Percentiles rank a stretch among this genome's conserved stretches.
Evolutionary conservation across 352 stramenopile genomes (phyloP).

Genomic region (Phytophthora foliorum): DNA sequence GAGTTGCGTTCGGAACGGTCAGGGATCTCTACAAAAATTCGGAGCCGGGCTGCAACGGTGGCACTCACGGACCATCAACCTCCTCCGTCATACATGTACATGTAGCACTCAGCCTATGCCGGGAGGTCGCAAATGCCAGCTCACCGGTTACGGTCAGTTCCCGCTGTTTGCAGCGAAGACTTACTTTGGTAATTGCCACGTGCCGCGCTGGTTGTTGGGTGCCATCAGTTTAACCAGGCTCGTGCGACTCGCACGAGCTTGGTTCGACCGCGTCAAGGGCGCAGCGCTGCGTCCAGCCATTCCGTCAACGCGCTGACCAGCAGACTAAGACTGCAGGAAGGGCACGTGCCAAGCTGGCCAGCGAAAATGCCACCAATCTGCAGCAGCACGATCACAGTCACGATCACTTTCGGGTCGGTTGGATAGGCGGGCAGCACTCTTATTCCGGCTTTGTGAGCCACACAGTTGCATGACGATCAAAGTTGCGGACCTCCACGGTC

Average conservation of each 20-base stretch:
- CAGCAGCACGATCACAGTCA: background rate
- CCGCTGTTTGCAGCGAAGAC: background rate
- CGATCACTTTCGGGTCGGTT: background rate
- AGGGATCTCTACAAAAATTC: background rate
- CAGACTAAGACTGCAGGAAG: conserved; percentile 10
- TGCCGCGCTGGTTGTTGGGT: background rate
- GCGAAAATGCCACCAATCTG: conserved; percentile 1
- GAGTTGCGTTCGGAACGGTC: background rate
- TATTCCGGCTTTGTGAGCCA: background rate
- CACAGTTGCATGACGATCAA: background rate
- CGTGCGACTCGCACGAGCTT: no score
- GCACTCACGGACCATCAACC: background rate
- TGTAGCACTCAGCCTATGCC: no score
- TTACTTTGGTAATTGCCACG: conserved; percentile 23
- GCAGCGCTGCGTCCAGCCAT: conserved; percentile 9
- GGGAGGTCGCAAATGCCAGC: background rate
- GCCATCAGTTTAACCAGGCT: background rate
- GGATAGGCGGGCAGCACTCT: conserved; percentile 1
- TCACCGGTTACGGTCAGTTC: background rate
- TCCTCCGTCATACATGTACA: no score
- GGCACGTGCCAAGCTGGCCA: conserved; percentile 1
- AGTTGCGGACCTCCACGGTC: background rate
- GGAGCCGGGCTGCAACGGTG: background rate
- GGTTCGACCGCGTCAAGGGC: conserved; percentile 16
- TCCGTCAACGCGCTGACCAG: conserved; percentile 16